Percentiles rank a stretch among this genome's conserved stretches.
These are phyloP conservation scores for Ophiostoma australiae DNA, from an alignment of 2,329 filamentous ascomycete genomes.

Conservation along the genomic window DNA sequence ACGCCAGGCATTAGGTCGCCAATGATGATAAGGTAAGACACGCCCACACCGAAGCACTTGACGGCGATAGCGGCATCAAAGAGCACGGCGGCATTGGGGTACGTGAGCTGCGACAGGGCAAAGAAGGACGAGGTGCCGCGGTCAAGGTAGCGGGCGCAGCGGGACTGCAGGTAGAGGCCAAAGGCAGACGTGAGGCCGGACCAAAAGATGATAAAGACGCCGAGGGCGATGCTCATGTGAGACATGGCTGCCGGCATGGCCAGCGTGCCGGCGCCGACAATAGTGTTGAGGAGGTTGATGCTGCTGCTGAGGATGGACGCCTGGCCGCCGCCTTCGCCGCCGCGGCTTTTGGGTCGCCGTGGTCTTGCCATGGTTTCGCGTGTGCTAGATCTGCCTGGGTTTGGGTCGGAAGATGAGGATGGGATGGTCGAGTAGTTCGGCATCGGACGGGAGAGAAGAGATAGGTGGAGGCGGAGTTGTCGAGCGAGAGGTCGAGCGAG, in stretches of 20 bases:
- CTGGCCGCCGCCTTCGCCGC: conserved; percentile 65
- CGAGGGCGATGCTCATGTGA: conserved; percentile 88
- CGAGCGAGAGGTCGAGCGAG: not conserved
- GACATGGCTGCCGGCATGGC: conserved; percentile 94
- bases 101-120: conserved; percentile 92
- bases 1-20: conserved; percentile 98
- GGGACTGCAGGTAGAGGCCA: conserved; percentile 88
- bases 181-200: conserved; percentile 84
- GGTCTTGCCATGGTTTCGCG: conserved; percentile 46
- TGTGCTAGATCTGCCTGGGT: conserved; percentile 37
- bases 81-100: conserved; percentile 89
- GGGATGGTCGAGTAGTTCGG: conserved; percentile 51
- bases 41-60: conserved; percentile 95
- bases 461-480: not conserved
- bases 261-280: conserved; percentile 88
- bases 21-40: conserved; percentile 98
- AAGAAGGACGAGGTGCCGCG: conserved; percentile 88
- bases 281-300: conserved; percentile 94
- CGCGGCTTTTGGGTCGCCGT: conserved; percentile 63
- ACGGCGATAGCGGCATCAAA: conserved; percentile 95
- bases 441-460: conserved; percentile 36
- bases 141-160: conserved; percentile 89
- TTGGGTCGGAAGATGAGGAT: conserved; percentile 35
- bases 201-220: conserved; percentile 81
- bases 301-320: conserved; percentile 88